phyloP scores from a whole-genome alignment of 192 early-diverging fungal species.

The Funneliformis mosseae region DNA sequence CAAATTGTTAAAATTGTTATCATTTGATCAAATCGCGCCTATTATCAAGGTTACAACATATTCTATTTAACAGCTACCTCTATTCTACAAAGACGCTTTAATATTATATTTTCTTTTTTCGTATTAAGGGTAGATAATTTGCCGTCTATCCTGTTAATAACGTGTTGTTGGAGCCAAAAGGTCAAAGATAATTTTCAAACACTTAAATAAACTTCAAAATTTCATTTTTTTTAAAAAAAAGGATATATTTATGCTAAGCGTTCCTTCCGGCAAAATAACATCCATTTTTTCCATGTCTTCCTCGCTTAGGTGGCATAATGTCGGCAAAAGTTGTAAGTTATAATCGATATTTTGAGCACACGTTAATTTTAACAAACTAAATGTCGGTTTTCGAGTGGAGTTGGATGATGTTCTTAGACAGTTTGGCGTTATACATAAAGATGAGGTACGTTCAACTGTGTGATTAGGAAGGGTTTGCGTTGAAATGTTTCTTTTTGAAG shows the following conservation, averaged over 20 bases:
- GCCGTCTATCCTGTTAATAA: constrained; percentile 32
- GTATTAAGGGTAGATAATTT: constrained; percentile 23
- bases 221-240: neutral
- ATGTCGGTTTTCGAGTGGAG: neutral
- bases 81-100: constrained; percentile 19
- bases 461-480: constrained; percentile 30
- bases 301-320: neutral
- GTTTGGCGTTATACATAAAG: constrained; percentile 12
- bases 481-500: neutral
- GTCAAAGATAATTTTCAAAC: neutral
- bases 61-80: constrained; percentile 11
- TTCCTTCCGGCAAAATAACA: neutral
- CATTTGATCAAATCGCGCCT: neutral
- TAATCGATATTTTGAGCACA: constrained; percentile 23
- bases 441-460: constrained; percentile 14
- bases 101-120: constrained; percentile 31
- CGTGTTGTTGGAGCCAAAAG: neutral
- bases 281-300: constrained; percentile 27
- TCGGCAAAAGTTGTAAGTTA: constrained; percentile 12
- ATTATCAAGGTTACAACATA: neutral
- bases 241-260: constrained; percentile 26
- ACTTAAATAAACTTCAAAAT: neutral
- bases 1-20: neutral
- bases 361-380: constrained; percentile 21
- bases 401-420: neutral